A percentile compares a stretch with the other conserved stretches of the same genome.
Conservation (phyloP, 2,329 filamentous ascomycete genomes). For the Paraphaeosphaeria minitans region DNA sequence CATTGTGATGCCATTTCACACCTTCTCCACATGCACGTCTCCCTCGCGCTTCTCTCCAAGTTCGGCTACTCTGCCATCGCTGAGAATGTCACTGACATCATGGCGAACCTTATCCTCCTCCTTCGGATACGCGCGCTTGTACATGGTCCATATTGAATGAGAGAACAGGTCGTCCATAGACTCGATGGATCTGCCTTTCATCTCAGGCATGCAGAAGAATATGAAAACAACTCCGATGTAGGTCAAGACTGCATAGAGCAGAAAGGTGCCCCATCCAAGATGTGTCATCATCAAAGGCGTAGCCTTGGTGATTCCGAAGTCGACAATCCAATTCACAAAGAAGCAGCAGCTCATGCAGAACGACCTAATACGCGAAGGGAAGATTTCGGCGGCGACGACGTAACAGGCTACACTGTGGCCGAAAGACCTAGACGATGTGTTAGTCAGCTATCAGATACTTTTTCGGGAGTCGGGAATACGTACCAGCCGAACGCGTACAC, state of each 20-base stretch:
- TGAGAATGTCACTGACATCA: slow-evolving; percentile 31
- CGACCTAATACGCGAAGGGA: slow-evolving; percentile 29
- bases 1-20: slow-evolving; percentile 30
- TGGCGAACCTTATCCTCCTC: slow-evolving; percentile 42
- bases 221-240: slow-evolving; percentile 44
- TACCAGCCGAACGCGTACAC: slow-evolving; percentile 40
- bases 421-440: slow-evolving; percentile 19
- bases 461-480: background rate
- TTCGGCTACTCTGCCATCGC: slow-evolving; percentile 18
- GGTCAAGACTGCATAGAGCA: slow-evolving; percentile 45
- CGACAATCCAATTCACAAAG: slow-evolving; percentile 39
- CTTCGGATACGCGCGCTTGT: slow-evolving; percentile 48
- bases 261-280: slow-evolving; percentile 46
- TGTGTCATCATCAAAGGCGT: slow-evolving; percentile 45
- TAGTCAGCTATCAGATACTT: background rate
- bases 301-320: slow-evolving; percentile 38
- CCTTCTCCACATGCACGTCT: slow-evolving; percentile 11
- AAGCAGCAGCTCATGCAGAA: slow-evolving; percentile 38
- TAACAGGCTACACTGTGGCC: slow-evolving; percentile 37
- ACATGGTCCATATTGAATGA: slow-evolving; percentile 50
- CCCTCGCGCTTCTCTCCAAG: slow-evolving; percentile 16
- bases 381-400: slow-evolving; percentile 35
- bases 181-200: slow-evolving; percentile 40
- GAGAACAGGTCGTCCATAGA: slow-evolving; percentile 45
- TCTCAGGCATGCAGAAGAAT: slow-evolving; percentile 40